Base-by-base conservation (phyloP, 1,139 yeast species). In the Pichia terricola region DNA sequence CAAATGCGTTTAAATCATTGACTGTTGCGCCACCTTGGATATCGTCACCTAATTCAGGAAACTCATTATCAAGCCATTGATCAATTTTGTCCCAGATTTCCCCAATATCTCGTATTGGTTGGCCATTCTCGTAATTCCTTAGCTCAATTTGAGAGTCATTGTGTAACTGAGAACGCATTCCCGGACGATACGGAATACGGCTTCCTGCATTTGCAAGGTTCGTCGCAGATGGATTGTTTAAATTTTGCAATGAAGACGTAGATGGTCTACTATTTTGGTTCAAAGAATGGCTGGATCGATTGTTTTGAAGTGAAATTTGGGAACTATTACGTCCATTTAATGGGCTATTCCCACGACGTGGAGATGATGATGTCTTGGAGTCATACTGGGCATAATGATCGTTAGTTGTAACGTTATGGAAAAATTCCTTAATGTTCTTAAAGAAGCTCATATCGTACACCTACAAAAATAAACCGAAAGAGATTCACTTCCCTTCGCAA, bases 11-110 rank as follows among this genome's bases (percentile, higher is more conserved):
- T 58, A 85, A 70, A 60, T 85, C 94, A 32, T 84, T 82, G 27
- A 75, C 70, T 3, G 91, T 81, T 9, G 78, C 94, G 4, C 86
- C 85, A 48, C 73, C 75, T 53, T 78, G 74, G 56, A 85, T 64
- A 60, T 77, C 79, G 59, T 85, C 94, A 40, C 70, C 81, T 45
- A 85, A 72, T 61, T 85, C 95, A 2, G 94, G 91, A 58, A 81
- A 85, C 60, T 81, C 82, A 42, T 75, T 75, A 39, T 83, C 94
- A 48, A 83, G 67, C 85, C 89, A 83, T 37, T 67, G 62, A 55
- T 81, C 89, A 51, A 85, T 72, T 49, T 88, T 70, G 49, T 73
- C 76, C 94, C 94, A 84, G 47, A 87, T 72, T 16, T 82, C 74
- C 45, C 72, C 73, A 25, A 84, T 71, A 10, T 86, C 72, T 7